Conservation (phyloP, 495 filamentous ascomycete species). For the Aspergillus panamensis region DNA sequence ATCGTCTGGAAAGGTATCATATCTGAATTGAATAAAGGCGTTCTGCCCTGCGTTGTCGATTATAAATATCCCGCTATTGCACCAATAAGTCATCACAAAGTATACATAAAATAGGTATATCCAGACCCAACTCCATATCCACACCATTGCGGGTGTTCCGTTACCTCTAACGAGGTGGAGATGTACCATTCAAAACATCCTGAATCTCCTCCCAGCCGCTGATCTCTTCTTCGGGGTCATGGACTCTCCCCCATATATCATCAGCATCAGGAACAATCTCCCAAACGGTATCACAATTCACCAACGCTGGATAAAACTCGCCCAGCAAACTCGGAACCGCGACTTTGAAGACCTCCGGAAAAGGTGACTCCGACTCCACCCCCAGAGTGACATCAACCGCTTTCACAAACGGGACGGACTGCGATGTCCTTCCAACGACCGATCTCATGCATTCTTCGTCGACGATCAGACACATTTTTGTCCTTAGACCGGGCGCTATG, state of each 20-base stretch:
- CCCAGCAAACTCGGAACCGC: conserved; percentile 4
- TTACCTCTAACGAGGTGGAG: background rate
- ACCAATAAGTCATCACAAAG: too few species aligned
- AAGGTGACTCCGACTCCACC: background rate
- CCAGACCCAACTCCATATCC: too few species aligned
- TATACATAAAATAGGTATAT: too few species aligned
- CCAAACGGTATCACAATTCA: conserved; percentile 9
- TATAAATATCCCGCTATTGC: too few species aligned
- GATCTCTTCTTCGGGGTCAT: background rate
- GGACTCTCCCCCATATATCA: background rate
- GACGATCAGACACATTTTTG: conserved; percentile 5
- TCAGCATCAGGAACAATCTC: conserved; percentile 1
- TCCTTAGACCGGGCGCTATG: background rate
- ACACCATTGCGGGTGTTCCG: too few species aligned
- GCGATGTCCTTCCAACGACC: background rate
- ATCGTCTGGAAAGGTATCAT: too few species aligned
- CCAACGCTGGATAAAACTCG: conserved; percentile 7
- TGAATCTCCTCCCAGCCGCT: background rate
- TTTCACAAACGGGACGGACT: conserved; percentile 3
- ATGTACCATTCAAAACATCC: background rate
- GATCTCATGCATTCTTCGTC: conserved; percentile 8
- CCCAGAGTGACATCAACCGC: conserved; percentile 8
- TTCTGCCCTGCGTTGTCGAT: too few species aligned
- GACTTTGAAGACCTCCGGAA: background rate
- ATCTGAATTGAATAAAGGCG: too few species aligned